These are phyloP conservation scores for Omphalea diandra DNA, from an alignment of 441 rosid species.

Conservation along the genomic window DNA sequence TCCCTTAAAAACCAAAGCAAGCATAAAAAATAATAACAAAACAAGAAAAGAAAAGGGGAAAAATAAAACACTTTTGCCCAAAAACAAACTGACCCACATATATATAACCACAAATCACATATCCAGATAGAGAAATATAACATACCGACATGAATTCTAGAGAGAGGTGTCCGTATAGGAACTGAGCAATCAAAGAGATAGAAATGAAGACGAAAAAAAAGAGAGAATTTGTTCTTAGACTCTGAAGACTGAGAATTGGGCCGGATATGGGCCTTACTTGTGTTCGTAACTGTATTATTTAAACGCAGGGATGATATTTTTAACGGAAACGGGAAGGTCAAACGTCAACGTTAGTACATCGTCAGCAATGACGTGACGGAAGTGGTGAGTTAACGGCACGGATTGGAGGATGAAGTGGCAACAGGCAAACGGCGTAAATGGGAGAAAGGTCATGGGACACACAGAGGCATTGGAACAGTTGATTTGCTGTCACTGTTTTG, in stretches of 20 bases:
- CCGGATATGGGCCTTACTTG: conserved; percentile 21
- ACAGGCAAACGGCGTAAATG: conserved; percentile 45
- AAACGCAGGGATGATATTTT: neutral
- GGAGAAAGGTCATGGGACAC: conserved; percentile 29
- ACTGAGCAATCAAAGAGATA: conserved; percentile 23
- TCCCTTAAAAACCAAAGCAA: neutral
- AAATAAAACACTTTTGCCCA: conserved; percentile 16
- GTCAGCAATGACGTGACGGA: conserved; percentile 25
- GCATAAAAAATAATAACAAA: neutral
- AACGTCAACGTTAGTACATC: conserved; percentile 14
- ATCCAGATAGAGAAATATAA: conserved; percentile 12
- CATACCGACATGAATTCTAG: conserved; percentile 37
- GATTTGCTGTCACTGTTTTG: conserved; percentile 48
- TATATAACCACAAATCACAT: conserved; percentile 19
- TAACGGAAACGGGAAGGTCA: conserved; percentile 16
- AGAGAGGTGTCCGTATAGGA: conserved; percentile 26
- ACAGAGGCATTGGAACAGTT: conserved; percentile 32
- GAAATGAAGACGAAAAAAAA: conserved; percentile 10
- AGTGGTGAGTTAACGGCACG: conserved; percentile 6
- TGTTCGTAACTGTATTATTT: neutral
- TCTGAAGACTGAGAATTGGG: conserved; percentile 11
- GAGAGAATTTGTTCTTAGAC: neutral
- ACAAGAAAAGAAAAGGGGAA: conserved; percentile 13
- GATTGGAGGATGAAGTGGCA: conserved; percentile 28
- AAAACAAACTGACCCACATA: conserved; percentile 8